phyloP scores from a whole-genome alignment of 163 green algal species.

The Coccomyxa subellipsoidea region DNA sequence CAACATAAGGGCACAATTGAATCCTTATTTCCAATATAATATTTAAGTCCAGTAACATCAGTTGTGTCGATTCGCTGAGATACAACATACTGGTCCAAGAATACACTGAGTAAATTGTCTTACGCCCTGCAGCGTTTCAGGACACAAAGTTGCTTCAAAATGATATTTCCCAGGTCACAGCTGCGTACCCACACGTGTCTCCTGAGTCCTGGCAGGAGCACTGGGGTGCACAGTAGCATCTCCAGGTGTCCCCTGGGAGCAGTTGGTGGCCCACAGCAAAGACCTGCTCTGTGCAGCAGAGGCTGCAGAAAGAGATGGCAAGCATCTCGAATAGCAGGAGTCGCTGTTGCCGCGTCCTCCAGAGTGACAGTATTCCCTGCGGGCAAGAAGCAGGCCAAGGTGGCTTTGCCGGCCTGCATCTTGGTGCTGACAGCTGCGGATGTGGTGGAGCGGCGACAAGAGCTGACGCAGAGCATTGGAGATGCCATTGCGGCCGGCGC shows the following conservation, averaged over 20 bases:
- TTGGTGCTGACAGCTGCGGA: constrained; percentile 45
- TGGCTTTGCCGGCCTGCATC: constrained; percentile 72
- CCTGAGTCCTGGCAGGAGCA: not conserved
- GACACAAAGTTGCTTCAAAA: no score
- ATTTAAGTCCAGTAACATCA: no score
- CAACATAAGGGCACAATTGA: no score
- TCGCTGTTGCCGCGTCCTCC: not conserved
- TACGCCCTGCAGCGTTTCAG: no score
- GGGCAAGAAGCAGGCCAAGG: constrained; percentile 58
- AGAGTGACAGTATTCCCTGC: constrained; percentile 62
- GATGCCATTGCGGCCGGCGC: constrained; percentile 59
- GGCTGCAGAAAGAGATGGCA: not conserved
- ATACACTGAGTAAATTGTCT: not conserved
- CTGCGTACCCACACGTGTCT: not conserved
- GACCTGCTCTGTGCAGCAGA: not conserved
- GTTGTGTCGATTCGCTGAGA: not conserved
- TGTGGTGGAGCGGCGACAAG: constrained; percentile 29
- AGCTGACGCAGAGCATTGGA: constrained; percentile 23
- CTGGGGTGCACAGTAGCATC: not conserved
- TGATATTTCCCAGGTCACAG: not conserved
- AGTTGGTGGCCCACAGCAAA: not conserved
- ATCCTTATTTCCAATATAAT: no score
- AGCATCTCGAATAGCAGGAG: not conserved
- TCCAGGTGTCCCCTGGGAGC: not conserved
- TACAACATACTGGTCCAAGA: not conserved